Percentiles rank a stretch among this genome's conserved stretches.
phyloP scores from a whole-genome alignment of 176 grass and related monocot species.

The Phyllostachys edulis region DNA sequence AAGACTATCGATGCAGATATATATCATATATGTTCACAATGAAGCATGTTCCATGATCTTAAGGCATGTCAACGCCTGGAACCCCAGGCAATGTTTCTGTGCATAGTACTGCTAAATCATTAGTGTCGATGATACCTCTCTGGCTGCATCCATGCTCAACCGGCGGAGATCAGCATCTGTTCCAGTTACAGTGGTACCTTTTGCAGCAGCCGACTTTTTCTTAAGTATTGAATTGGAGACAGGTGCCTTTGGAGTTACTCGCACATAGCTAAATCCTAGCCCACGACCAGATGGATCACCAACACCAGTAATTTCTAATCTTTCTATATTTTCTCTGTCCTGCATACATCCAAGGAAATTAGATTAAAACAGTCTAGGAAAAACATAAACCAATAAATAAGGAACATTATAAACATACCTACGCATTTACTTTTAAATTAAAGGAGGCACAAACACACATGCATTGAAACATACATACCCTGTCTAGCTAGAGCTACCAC shows the following conservation, averaged over 20 bases:
- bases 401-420: neutral
- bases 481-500: neutral
- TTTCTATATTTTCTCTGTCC: constrained; percentile 89
- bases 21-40: neutral
- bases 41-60: constrained; percentile 14
- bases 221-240: constrained; percentile 66
- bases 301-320: constrained; percentile 88
- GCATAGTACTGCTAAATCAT: constrained; percentile 27
- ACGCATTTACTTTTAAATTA: neutral
- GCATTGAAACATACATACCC: constrained; percentile 7
- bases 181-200: constrained; percentile 86
- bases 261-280: constrained; percentile 94
- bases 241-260: constrained; percentile 77
- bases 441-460: neutral
- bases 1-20: constrained; percentile 5
- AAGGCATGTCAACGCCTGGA: neutral
- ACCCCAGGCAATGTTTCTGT: neutral
- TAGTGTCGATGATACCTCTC: constrained; percentile 66
- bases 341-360: constrained; percentile 38
- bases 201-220: constrained; percentile 83
- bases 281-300: constrained; percentile 95
- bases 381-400: neutral
- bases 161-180: constrained; percentile 98
- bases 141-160: constrained; percentile 98
- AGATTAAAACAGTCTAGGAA: neutral